Evolutionary conservation across 805 yeast species (phyloP), one percentile per base, ranked within the genome.

Genomic region (Candida michaelii): DNA sequence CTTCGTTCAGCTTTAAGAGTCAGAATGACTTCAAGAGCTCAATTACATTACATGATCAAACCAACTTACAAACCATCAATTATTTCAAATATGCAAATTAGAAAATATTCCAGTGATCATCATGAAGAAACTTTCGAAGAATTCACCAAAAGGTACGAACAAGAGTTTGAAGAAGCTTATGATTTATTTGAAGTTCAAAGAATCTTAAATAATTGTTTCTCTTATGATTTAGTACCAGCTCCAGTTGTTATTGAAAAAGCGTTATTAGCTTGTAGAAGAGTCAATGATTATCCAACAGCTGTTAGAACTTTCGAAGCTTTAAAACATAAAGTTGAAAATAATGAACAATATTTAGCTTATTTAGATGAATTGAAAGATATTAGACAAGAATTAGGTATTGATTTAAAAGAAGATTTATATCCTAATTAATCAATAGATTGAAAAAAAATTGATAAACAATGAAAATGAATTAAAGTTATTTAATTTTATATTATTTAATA

Each of bases 171-270:
- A 56, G 57, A 58, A 41, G 71, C 73, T 19, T 70, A 70, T 58
- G 75, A 71, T 57, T 63, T 70, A 54, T 70, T 70, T 48, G 75
- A 70, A 58, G 73, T 69, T 25, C 79, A 80, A 75, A 88, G 99
- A 77, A 90, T 93, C 48, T 80, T 93, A 65, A 93, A 95, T 83
- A 93, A 93, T 76, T 89, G 95, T 71, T 93, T 93, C 77, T 87
- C 98, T 12, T 93, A 93, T 77, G 99, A 93, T 73, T 81, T 93
- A 69, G 99, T 93, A 44, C 99, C 99, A 54, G 91, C 99, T 23
- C 99, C 99, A 54, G 80, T 85, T 49, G 98, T 93, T 50, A 79
- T 93, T 62, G 96, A 88, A 73, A 87, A 85, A 72, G 99, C 99
- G 37, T 78, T 93, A 64, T 83, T 87, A 74, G 99, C 99, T 36